Base-by-base conservation (phyloP, 164 flowering plant genomes). In the Santalum album region DNA sequence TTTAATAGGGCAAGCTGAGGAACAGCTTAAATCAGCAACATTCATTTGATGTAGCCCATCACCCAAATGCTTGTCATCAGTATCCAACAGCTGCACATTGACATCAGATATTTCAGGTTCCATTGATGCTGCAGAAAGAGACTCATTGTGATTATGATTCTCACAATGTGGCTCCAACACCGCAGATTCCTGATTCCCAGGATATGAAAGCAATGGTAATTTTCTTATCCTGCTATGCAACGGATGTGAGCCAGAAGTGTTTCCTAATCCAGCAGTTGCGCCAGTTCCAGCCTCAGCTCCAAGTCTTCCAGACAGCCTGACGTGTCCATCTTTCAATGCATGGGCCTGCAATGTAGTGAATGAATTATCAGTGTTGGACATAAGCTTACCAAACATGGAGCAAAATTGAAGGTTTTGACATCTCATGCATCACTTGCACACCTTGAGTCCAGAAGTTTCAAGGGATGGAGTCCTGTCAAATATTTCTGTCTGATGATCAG, bases 401-500 rank as follows among this genome's bases (percentile, higher is more conserved):
- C 15, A 44, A 44, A 22, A 25, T 6, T 2, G 32, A 14, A 43
- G 51, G 39, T 38, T 44, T 29, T 45, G 6, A 7, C 15, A 39
- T 40, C 61, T 49, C 26, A 27, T 23, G 36, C 45, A 44, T 56
- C 72, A 32, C 54, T 38, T 4, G 16, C 53, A 43, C 25, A 10
- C 49, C 24, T 20, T 6, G 25, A 20, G 24, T 17, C 18, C 25
- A 45, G 18, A 20, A 20, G 25, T 3, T 6, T 5, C 24, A 1
- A 3, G 3, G 21, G 12, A 21, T 20, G 49, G 24, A 21, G 25
- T 45, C 12, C 15, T 20, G 3, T 12, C 49, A 20, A 21, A 20
- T 17, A 48, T 44, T 35, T 57, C 49, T 24, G 34, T 45, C 22
- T 44, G 12, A 20, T 60, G 59, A 24, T 57, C 48, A 23, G 48